Evolutionary conservation across 805 yeast genomes (phyloP).

Genomic region (Suhomyces tanzawaensis): DNA sequence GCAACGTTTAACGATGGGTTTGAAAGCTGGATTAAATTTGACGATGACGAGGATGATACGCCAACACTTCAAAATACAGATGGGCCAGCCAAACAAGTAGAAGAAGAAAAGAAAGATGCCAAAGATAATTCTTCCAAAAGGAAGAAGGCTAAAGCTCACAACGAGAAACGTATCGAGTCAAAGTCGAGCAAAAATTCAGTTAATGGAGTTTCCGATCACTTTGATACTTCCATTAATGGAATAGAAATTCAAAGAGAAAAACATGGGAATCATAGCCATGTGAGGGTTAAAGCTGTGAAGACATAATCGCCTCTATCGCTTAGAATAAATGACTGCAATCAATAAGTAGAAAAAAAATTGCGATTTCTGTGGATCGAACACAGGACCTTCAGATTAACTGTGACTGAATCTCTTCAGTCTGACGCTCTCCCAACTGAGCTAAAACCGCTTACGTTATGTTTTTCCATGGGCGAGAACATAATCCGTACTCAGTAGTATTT

Average conservation of each 20-base stretch:
- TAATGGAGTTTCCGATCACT: no score
- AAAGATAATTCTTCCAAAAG: not conserved
- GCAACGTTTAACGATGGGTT: slow-evolving; percentile 40
- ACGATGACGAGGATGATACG: slow-evolving; percentile 3
- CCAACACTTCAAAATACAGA: no score
- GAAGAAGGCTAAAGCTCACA: not conserved
- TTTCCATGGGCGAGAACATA: no score
- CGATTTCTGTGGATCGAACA: slow-evolving; percentile 83
- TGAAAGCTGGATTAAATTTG: slow-evolving; percentile 39
- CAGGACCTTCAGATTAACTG: slow-evolving; percentile 75
- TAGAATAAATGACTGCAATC: not conserved
- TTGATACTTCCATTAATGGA: no score
- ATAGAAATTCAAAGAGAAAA: slow-evolving; percentile 4
- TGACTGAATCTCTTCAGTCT: slow-evolving; percentile 35
- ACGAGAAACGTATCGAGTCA: not conserved
- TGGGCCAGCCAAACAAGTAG: slow-evolving; percentile 1
- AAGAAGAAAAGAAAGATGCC: not conserved
- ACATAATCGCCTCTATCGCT: not conserved
- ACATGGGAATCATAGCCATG: slow-evolving; percentile 9
- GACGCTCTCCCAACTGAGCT: slow-evolving; percentile 42
- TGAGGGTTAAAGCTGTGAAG: slow-evolving; percentile 4
- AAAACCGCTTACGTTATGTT: slow-evolving; percentile 23
- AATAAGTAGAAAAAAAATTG: slow-evolving; percentile 27
- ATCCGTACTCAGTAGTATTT: no score
- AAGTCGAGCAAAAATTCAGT: not conserved